Percentiles rank a stretch among this genome's conserved stretches.
These are phyloP conservation scores for Tetradesmus lagerheimii DNA, from an alignment of 139 green algal genomes.

Conservation along the genomic window DNA sequence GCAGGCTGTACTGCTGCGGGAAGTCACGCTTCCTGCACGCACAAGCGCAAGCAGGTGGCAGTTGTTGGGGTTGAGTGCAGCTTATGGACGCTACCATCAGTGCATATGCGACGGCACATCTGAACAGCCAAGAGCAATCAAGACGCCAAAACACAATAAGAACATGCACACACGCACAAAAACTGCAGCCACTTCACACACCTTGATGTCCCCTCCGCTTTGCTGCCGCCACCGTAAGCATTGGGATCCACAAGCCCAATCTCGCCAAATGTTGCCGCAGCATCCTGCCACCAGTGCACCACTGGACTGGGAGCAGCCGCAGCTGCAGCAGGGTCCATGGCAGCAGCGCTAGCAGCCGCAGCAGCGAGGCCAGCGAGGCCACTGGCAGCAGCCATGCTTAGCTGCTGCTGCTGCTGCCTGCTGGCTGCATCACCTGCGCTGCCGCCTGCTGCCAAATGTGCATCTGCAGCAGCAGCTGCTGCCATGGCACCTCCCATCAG, in stretches of 20 bases:
- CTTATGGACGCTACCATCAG: too few relatives aligned
- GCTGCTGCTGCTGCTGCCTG: not conserved
- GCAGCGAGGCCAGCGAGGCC: not conserved
- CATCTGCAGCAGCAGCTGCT: not conserved
- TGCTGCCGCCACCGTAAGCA: not conserved
- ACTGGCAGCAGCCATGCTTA: not conserved
- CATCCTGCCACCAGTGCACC: conserved; percentile 49
- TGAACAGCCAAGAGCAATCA: too few relatives aligned
- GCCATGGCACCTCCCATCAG: not conserved
- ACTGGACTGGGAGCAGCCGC: not conserved
- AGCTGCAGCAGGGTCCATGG: not conserved
- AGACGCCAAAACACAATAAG: too few relatives aligned
- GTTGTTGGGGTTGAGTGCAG: too few relatives aligned
- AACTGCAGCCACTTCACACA: not conserved
- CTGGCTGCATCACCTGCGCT: not conserved
- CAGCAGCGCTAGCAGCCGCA: not conserved
- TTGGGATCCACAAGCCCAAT: conserved; percentile 34
- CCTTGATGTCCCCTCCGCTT: not conserved
- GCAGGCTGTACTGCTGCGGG: conserved; percentile 2
- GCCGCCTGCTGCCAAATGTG: not conserved
- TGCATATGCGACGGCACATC: too few relatives aligned
- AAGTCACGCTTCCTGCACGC: not conserved
- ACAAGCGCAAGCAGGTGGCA: not conserved
- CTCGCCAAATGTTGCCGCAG: conserved; percentile 37
- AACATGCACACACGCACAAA: not conserved